Evolutionary conservation across 2,329 filamentous ascomycete genomes (phyloP), one percentile per base, ranked within the genome.

Genomic region (Cercospora zeae-maydis): DNA sequence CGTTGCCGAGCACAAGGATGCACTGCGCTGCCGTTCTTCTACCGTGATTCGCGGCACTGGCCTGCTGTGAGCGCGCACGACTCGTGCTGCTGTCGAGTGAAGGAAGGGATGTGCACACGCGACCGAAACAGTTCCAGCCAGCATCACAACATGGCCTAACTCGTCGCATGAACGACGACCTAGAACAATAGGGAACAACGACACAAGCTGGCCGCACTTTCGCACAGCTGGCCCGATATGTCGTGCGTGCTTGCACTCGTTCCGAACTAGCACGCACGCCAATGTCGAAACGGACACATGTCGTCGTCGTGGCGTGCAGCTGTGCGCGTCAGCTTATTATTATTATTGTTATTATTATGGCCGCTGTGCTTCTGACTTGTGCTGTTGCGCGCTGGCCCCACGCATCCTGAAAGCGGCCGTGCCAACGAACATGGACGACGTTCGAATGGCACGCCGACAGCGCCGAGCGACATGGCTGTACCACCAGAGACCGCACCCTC

Each of bases 31-130:
- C 54, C 37, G 54, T 45, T 57, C 36, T 57, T 45, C 34, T 57
- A n/a, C 54, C 54, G 54, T 57, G 54, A 57, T 57, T 57, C 54
- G 54, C 37, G 37, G 34, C 37, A 31, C 27, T 30, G 13, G 34
- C 24, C 10, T n/a, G n/a, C 13, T 11, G 3, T 10, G 21, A 19
- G 37, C 2, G 8, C 54, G 54, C 54, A 45, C 37, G 34, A 42
- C 24, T 57, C 37, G 37, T 57, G 54, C 54, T n/a, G 34, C 16
- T 14, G n/a, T 21, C 14, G 36, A 16, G 36, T 49, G 42, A 30
- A 47, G 21, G 42, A 30, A 49, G 42, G 42, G 21, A 49, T 49
- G 11, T 30, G 42, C 42, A n/a, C 42, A 8, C 42, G 27, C 27
- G 42, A 27, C 14, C 53, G 13, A 39, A 34, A 13, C 19, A 33